These are phyloP conservation scores for Cryphonectria radicalis DNA, from an alignment of 2,329 filamentous ascomycete species.

Conservation along the genomic window DNA sequence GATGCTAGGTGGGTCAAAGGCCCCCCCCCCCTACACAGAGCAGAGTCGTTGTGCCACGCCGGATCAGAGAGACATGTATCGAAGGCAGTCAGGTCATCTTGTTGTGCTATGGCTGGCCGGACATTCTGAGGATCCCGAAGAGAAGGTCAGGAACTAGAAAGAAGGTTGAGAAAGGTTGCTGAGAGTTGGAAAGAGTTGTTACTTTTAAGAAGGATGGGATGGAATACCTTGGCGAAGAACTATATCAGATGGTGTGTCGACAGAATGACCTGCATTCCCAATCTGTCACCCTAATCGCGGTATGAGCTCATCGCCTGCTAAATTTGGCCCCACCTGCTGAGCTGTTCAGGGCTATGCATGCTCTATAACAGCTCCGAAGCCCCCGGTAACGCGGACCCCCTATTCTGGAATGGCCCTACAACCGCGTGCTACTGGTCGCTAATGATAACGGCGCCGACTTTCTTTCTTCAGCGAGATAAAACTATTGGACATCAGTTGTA, in stretches of 20 bases:
- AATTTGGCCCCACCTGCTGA: constrained; percentile 6
- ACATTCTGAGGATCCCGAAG: neutral
- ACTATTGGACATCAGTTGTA: neutral
- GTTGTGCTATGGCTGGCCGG: neutral
- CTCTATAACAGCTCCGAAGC: neutral
- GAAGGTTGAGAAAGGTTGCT: neutral
- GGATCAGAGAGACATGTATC: neutral
- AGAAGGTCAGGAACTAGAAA: too few relatives aligned
- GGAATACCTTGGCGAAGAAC: neutral
- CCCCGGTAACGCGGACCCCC: neutral
- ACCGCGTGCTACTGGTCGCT: neutral
- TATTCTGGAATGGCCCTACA: neutral
- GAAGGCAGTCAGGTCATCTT: constrained; percentile 3
- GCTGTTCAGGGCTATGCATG: neutral
- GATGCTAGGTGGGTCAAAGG: neutral
- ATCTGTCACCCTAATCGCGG: neutral
- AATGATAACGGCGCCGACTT: neutral
- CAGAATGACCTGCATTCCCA: neutral
- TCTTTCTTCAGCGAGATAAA: neutral
- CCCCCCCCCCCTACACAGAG: neutral
- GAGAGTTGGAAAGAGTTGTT: neutral
- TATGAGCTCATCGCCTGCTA: constrained; percentile 16
- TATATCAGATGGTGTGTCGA: constrained; percentile 3
- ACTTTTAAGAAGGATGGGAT: neutral
- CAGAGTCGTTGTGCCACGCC: neutral